Evolutionary conservation across 2,329 filamentous ascomycete genomes (phyloP), one percentile per base, ranked within the genome.

Genomic region (Penicillium glabrum): DNA sequence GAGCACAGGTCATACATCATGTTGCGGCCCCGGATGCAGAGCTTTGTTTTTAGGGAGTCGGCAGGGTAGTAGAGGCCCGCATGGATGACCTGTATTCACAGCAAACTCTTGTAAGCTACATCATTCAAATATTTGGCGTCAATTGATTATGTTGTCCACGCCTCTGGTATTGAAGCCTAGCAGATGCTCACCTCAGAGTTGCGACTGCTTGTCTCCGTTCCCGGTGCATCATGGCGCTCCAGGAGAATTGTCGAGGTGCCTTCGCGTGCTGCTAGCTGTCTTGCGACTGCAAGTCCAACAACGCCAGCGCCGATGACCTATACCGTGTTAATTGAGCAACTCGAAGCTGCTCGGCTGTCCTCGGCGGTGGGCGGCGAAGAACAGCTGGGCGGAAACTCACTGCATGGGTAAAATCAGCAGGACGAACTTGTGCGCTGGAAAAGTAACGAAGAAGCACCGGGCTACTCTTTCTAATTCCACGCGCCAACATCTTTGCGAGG

Each of bases 31-130:
- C 80, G 79, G 61, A 97, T 81, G 77, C 95, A 99, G 13, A 99
- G 84, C 16, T 78, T 77, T 1, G 93, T 91, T 77, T 99, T 99
- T 52, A 97, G 84, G 1, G 87, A 88, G 41, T 78, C 75, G 6
- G 81, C 72, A 16, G 89, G 90, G 75, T 97, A 97, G 82, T 97
- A 98, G 61, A 98, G 83, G 14, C 95, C 95, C 1, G 91, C 95
- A 73, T 99, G 95, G 66, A 99, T 96, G 54, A 98, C 93, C 84
- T 86, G 8, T 45, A 35, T 6, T 51, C 23, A 24, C 5, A 13
- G 19, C 6, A 10, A 14, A 14, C 0, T 4, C 11, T 9, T 33
- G 9, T 47, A 8, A 47, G 46, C 27, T 23, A 14, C 23, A 11
- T 31, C 6, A 9, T 13, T 19, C 7, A 16, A 29, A 1, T 35